Evolutionary conservation across 2,329 filamentous ascomycete species (phyloP).

Genomic region (Pezizomycotina sp.): DNA sequence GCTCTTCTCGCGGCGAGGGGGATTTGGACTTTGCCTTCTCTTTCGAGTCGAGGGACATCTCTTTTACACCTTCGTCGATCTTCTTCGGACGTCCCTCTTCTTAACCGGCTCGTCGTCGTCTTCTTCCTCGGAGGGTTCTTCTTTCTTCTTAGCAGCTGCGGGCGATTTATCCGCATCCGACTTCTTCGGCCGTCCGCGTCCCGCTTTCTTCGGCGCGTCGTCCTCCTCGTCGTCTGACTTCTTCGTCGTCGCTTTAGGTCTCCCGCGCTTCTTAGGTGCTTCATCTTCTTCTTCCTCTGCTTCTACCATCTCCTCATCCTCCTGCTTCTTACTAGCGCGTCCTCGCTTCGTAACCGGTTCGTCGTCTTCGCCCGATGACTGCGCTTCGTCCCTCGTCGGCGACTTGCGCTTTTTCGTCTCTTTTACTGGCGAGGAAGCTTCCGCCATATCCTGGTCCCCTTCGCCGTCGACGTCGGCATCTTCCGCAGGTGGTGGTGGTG

Average conservation of each 20-base stretch:
- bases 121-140: constrained; percentile 15
- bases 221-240: constrained; percentile 10
- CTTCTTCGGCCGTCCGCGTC: constrained; percentile 33
- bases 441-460: constrained; percentile 17
- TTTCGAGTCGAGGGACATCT: constrained; percentile 18
- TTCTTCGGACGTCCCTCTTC: constrained; percentile 1
- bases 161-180: constrained; percentile 33
- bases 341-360: constrained; percentile 17
- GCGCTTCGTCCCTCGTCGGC: constrained; percentile 8
- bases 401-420: constrained; percentile 15
- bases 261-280: constrained; percentile 7
- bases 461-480: constrained; percentile 5
- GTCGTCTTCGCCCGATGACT: constrained; percentile 13
- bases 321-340: constrained; percentile 6
- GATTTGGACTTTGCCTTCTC: constrained; percentile 22
- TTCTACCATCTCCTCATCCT: constrained; percentile 9
- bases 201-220: constrained; percentile 7
- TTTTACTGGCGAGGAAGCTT: constrained; percentile 10
- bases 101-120: constrained; percentile 10
- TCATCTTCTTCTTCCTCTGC: constrained; percentile 6
- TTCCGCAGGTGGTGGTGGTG: not conserved
- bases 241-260: constrained; percentile 4
- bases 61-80: constrained; percentile 8
- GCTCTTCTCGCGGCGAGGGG: constrained; percentile 24
- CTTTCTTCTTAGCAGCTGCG: constrained; percentile 23